Conservation (phyloP, 768 basidiomycete genomes). For the Royoungia palumana region DNA sequence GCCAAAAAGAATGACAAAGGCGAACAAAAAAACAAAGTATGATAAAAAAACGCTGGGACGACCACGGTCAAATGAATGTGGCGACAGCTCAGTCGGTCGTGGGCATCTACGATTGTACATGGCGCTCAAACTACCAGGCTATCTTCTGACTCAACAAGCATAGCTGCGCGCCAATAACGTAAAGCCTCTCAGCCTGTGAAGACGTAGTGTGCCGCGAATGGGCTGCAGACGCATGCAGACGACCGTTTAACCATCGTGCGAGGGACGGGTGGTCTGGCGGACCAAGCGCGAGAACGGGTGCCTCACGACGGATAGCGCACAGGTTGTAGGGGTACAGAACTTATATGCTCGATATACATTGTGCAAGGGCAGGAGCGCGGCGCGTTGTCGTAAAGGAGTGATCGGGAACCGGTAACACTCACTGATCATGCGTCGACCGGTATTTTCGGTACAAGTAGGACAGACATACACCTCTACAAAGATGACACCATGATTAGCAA, state of each 20-base stretch:
- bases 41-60: background rate
- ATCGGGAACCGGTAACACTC: constrained; percentile 51
- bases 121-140: constrained; percentile 30
- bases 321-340: constrained; percentile 35
- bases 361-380: constrained; percentile 24
- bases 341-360: constrained; percentile 37
- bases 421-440: constrained; percentile 69
- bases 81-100: constrained; percentile 15
- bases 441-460: constrained; percentile 52
- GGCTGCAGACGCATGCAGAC: constrained; percentile 29
- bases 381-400: constrained; percentile 28
- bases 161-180: constrained; percentile 35
- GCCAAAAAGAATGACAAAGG: constrained; percentile 13
- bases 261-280: constrained; percentile 33
- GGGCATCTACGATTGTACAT: constrained; percentile 24
- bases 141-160: constrained; percentile 36
- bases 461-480: constrained; percentile 58
- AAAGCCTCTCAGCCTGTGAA: constrained; percentile 32
- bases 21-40: constrained; percentile 8
- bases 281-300: constrained; percentile 28
- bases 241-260: constrained; percentile 30
- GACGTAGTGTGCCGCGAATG: constrained; percentile 23
- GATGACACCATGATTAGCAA: constrained; percentile 12
- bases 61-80: no score
- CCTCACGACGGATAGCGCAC: constrained; percentile 34